Percentiles rank a stretch among this genome's conserved stretches.
Evolutionary conservation across 306 rosid genomes (phyloP).

Genomic region (Cicer yamashitae): DNA sequence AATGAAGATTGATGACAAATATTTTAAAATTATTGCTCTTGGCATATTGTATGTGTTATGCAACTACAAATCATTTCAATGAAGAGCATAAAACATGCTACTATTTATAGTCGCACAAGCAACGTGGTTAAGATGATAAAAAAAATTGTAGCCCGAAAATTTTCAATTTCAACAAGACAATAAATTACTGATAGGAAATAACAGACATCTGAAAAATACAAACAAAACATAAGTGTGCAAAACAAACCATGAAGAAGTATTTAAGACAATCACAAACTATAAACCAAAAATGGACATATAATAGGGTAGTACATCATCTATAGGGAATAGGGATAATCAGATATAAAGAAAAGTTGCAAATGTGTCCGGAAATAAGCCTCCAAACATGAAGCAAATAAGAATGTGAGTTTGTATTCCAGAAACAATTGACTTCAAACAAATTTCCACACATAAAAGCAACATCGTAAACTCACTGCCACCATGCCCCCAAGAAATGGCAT

Average conservation of each 20-base stretch:
- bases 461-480: not conserved
- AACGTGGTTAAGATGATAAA: not conserved
- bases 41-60: slow-evolving; percentile 13
- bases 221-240: not conserved
- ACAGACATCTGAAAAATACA: not conserved
- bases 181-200: not conserved
- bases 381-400: slow-evolving; percentile 1
- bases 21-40: slow-evolving; percentile 30
- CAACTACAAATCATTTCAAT: slow-evolving; percentile 5
- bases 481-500: not conserved
- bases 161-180: not conserved
- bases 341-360: slow-evolving; percentile 4
- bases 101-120: slow-evolving; percentile 1
- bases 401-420: slow-evolving; percentile 5
- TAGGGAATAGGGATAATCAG: not conserved
- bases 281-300: not conserved
- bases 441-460: not conserved
- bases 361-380: slow-evolving; percentile 1
- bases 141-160: slow-evolving; percentile 1
- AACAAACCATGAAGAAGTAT: not conserved
- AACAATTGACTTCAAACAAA: slow-evolving; percentile 13
- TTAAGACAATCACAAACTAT: not conserved
- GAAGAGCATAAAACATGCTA: slow-evolving; percentile 23
- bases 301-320: not conserved
- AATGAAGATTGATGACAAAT: slow-evolving; percentile 36